Base-by-base conservation (phyloP, 257 asterid genomes). In the Solanum rostratum region DNA sequence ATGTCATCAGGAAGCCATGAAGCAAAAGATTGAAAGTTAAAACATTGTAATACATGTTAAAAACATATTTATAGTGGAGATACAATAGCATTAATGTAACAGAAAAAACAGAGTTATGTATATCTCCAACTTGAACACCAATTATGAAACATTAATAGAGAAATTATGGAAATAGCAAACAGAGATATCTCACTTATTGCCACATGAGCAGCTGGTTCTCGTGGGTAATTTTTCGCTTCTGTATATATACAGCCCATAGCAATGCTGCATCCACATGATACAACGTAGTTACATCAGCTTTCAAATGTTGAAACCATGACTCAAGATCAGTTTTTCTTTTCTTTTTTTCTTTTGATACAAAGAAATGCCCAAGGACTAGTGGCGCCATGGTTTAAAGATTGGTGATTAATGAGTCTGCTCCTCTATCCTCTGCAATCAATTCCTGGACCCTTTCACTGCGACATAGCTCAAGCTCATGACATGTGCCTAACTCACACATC, bases 151-250 rank as follows among this genome's bases (percentile, higher is more conserved):
- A 57, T 22, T 10, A 33, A 86, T 14, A 43, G 30, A 79, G 65
- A 41, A 50, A 57, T 73, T 73, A n/a, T 7, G 80, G 49, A 74
- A 46, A 46, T 24, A 66, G 60, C 5, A 50, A 83, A 66, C 50
- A 82, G 41, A 83, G 84, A 55, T 30, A 84, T 83, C 98, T 90
- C 85, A 97, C 99, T 91, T 87, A 97, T 97, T 86, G 99, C 98
- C 78, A 97, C 98, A 86, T 97, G 99, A 10, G 99, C 98, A 87
- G 99, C 98, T 80, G 97, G 99, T 92, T 97, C 99, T 84, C 99
- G 94, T 22, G 98, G 99, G 89, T 95, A 97, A 88, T 92, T 93
- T 89, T 97, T 97, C 84, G 96, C 89, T 89, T 97, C 98, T 18
- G 98, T 95, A 88, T 97, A 97, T 89, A 97, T 93, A 89, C 99